Conservation (phyloP, 2,329 filamentous ascomycete genomes). For the Davidsoniella neocaledoniae region DNA sequence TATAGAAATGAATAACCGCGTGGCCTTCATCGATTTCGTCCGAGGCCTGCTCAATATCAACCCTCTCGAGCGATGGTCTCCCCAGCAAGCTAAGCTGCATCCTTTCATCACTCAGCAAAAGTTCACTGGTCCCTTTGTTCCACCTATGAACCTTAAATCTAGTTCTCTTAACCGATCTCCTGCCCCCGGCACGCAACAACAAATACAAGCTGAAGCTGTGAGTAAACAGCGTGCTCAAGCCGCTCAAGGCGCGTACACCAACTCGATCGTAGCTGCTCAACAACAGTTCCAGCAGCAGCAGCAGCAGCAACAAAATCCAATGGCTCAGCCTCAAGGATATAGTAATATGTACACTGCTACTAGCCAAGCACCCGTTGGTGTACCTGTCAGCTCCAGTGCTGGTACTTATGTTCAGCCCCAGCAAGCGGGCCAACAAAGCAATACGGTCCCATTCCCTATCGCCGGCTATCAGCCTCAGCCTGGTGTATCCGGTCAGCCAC, state of each 20-base stretch:
- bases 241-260: conserved; percentile 48
- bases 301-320: conserved; percentile 16
- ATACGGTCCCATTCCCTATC: not conserved
- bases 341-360: conserved; percentile 52
- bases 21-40: conserved; percentile 97
- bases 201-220: conserved; percentile 83
- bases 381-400: conserved; percentile 3
- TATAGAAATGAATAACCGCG: conserved; percentile 92
- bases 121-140: conserved; percentile 88
- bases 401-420: conserved; percentile 19
- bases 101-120: conserved; percentile 98
- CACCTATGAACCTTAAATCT: conserved; percentile 89
- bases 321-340: conserved; percentile 5
- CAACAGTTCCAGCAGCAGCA: conserved; percentile 11
- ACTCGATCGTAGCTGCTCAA: conserved; percentile 35
- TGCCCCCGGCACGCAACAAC: conserved; percentile 84
- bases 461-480: no score
- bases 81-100: conserved; percentile 90
- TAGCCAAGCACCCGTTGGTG: conserved; percentile 16
- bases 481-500: not conserved
- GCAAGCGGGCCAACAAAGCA: conserved; percentile 4
- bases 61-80: conserved; percentile 90
- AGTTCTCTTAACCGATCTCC: conserved; percentile 73
- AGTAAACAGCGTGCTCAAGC: conserved; percentile 77
- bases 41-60: conserved; percentile 86